Evolutionary conservation across 148 eudicot species (phyloP), one percentile per base, ranked within the genome.

Genomic region (Chenopodium suecicum): DNA sequence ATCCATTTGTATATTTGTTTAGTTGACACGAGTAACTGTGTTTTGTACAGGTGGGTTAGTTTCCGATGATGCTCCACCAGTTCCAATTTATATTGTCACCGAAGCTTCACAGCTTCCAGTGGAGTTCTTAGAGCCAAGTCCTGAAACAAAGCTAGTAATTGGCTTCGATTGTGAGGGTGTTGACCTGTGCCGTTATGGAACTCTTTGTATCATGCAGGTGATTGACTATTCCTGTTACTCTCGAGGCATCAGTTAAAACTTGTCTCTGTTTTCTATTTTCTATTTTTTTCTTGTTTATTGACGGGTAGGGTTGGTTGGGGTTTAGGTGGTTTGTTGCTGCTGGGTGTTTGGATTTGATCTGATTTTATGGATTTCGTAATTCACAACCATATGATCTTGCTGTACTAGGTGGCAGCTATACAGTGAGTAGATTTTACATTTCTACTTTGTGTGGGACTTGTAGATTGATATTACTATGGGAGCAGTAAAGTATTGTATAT

Each of bases 101-200:
- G 82, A 90, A 56, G 88, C 93, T 75, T 89, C 92, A 73, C 94
- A 96, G 84, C 99, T 96, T 85, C 98, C 99, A 1, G 83, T 73
- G 83, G 98, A 94, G 31, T 92, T 96, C 83, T 87, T 96, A 80
- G 83, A 86, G 72, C 99, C 98, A 27, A 88, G 93, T 76, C 86
- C 86, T 54, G 89, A 88, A 32, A 86, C 68, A 29, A 89, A 94
- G 80, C 82, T 93, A 67, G 92, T 91, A 16, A 86, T 94, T 84
- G 98, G 99, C 62, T 92, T 94, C 82, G 99, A 96, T 78, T 96
- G 98, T 85, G 99, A 96, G 85, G 99, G 98, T 82, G 99, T 91
- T 83, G 97, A 95, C 82, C 99, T 96, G 29, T 90, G 99, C 87
- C 91, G 97, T 64, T 46, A 88, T 74, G 98, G 99, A 79, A 85